A percentile compares a stretch with the other conserved stretches of the same genome.
phyloP scores from a whole-genome alignment of 179 eudicot genomes.

The Spergularia azorica region DNA sequence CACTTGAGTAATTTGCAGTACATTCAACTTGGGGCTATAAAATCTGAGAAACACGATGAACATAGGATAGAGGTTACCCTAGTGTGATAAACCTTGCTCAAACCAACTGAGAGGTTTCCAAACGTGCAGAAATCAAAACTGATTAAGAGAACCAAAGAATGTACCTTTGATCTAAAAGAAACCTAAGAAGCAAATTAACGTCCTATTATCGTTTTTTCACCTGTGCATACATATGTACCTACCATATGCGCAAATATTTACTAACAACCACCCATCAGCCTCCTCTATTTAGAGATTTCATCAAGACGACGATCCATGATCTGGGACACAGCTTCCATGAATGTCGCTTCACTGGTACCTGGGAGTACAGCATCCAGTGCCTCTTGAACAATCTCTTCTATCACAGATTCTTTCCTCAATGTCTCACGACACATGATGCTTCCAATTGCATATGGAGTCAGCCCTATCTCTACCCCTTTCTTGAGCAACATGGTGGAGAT shows the following conservation, averaged over 20 bases:
- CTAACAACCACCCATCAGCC: slow-evolving; percentile 11
- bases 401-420: slow-evolving; percentile 54
- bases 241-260: slow-evolving; percentile 34
- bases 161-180: slow-evolving; percentile 28
- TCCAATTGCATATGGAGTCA: slow-evolving; percentile 70
- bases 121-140: slow-evolving; percentile 17
- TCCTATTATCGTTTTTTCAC: slow-evolving; percentile 23
- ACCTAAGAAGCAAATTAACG: slow-evolving; percentile 7
- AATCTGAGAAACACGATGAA: slow-evolving; percentile 3
- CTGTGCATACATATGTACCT: slow-evolving; percentile 32
- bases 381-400: slow-evolving; percentile 68
- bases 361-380: slow-evolving; percentile 64
- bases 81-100: slow-evolving; percentile 24
- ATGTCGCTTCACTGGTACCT: slow-evolving; percentile 50
- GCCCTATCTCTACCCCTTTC: slow-evolving; percentile 70
- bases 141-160: slow-evolving; percentile 35
- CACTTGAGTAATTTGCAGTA: neutral
- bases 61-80: slow-evolving; percentile 25
- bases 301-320: slow-evolving; percentile 70
- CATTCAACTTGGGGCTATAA: slow-evolving; percentile 11
- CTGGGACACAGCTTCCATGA: slow-evolving; percentile 59
- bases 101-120: slow-evolving; percentile 24
- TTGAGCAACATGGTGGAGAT: slow-evolving; percentile 86
- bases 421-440: slow-evolving; percentile 76
- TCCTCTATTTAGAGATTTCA: slow-evolving; percentile 29